Evolutionary conservation across 1,284 basidiomycete species (phyloP).

Genomic region (Athelia psychrophila): DNA sequence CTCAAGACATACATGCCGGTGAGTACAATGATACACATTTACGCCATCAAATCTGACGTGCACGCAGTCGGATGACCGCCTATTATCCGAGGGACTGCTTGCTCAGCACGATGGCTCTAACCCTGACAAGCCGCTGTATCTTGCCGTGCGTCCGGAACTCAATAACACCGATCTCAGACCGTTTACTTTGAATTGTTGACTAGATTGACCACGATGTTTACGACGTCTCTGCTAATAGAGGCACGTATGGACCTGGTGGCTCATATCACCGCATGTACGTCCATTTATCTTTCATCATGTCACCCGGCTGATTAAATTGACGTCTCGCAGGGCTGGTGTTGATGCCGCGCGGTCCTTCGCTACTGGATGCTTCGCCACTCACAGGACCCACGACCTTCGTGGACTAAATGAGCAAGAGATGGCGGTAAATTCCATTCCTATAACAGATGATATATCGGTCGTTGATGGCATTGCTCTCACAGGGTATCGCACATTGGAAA

Average conservation of each 20-base stretch:
- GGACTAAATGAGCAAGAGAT: slow-evolving; percentile 75
- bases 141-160: slow-evolving; percentile 60
- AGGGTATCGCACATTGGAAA: slow-evolving; percentile 87
- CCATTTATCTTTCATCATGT: slow-evolving; percentile 5
- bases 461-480: slow-evolving; percentile 11
- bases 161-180: slow-evolving; percentile 10
- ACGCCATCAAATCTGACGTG: slow-evolving; percentile 4
- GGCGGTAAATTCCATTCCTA: slow-evolving; percentile 44
- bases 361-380: slow-evolving; percentile 89
- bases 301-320: slow-evolving; percentile 8
- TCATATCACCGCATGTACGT: slow-evolving; percentile 82
- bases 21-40: slow-evolving; percentile 18
- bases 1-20: slow-evolving; percentile 64
- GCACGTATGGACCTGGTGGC: slow-evolving; percentile 89
- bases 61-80: slow-evolving; percentile 50
- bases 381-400: slow-evolving; percentile 87
- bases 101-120: slow-evolving; percentile 74
- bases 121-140: slow-evolving; percentile 73
- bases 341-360: slow-evolving; percentile 90
- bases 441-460: slow-evolving; percentile 5
- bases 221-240: slow-evolving; percentile 77
- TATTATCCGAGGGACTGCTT: slow-evolving; percentile 75
- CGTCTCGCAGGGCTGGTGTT: slow-evolving; percentile 65
- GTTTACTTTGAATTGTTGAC: slow-evolving; percentile 12
- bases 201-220: slow-evolving; percentile 92